Percentiles rank a stretch among this genome's conserved stretches.
phyloP scores from a whole-genome alignment of 1,284 basidiomycete genomes.

The Pterulicium gracile region DNA sequence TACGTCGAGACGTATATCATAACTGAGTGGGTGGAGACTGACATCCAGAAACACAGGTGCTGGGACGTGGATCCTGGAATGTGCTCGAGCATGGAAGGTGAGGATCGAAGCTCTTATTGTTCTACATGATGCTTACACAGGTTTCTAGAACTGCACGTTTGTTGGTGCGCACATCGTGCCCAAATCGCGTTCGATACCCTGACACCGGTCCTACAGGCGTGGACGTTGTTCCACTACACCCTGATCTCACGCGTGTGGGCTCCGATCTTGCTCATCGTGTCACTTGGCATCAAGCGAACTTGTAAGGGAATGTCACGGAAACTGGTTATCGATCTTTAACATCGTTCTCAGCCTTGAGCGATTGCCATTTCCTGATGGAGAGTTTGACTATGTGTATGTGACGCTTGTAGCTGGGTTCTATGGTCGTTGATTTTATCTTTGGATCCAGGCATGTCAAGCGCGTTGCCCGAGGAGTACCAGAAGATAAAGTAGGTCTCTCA shows the following conservation, averaged over 20 bases:
- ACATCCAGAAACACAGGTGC: conserved; percentile 32
- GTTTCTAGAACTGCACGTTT: conserved; percentile 36
- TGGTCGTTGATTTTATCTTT: neutral
- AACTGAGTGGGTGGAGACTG: neutral
- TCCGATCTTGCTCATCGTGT: conserved; percentile 46
- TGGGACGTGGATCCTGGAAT: conserved; percentile 56
- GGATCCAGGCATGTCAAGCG: conserved; percentile 56
- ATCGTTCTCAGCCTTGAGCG: conserved; percentile 38
- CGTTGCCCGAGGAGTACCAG: conserved; percentile 59
- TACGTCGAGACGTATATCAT: conserved; percentile 14
- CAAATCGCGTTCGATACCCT: conserved; percentile 3
- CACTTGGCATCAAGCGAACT: conserved; percentile 60
- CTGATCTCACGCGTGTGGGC: conserved; percentile 44
- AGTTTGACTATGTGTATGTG: conserved; percentile 64
- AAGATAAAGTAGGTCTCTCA: conserved; percentile 42
- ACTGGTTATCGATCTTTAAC: conserved; percentile 8
- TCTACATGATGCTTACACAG: neutral
- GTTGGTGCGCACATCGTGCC: conserved; percentile 31
- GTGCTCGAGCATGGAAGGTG: conserved; percentile 52
- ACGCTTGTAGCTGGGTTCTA: too few species aligned
- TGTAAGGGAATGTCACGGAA: conserved; percentile 30
- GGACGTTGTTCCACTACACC: conserved; percentile 58
- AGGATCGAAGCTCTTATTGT: conserved; percentile 14
- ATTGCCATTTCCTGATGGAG: conserved; percentile 55
- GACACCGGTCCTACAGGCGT: conserved; percentile 31